Conservation (phyloP, 108 stramenopile species). For the Hondaea fermentalgiana region DNA sequence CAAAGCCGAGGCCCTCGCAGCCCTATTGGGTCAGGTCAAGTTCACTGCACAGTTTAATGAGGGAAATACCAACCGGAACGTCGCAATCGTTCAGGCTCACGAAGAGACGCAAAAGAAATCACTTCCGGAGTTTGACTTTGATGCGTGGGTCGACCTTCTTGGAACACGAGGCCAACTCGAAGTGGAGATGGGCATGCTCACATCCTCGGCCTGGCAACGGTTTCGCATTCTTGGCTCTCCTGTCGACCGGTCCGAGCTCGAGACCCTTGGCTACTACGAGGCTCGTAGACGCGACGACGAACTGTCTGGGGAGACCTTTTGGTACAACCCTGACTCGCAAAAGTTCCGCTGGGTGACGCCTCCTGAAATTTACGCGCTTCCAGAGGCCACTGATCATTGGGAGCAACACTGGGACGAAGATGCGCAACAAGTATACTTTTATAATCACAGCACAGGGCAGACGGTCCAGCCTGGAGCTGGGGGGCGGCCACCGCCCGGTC, state of each 20-base stretch:
- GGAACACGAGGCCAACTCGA: not conserved
- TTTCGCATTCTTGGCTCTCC: not conserved
- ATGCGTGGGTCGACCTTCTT: not conserved
- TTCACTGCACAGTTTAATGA: not conserved
- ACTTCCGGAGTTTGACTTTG: not conserved
- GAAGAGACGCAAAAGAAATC: not conserved
- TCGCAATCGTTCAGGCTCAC: not conserved
- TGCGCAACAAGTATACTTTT: not conserved
- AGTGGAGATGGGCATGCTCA: not conserved
- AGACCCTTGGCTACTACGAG: not conserved
- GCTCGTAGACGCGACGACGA: not conserved
- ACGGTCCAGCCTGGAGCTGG: not conserved
- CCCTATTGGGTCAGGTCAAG: not conserved
- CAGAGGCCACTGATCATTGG: not conserved
- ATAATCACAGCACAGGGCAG: not conserved
- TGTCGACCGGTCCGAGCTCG: not conserved
- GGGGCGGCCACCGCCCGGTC: not conserved
- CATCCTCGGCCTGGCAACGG: not conserved
- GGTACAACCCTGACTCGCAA: slow-evolving; percentile 1
- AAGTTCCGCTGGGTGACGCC: slow-evolving; percentile 1
- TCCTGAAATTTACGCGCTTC: not conserved
- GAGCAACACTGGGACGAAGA: not conserved
- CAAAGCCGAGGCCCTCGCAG: not conserved
- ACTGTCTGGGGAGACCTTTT: slow-evolving; percentile 8
- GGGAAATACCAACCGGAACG: not conserved